phyloP scores from a whole-genome alignment of 768 basidiomycete species.

The Panaeolus papilionaceus region DNA sequence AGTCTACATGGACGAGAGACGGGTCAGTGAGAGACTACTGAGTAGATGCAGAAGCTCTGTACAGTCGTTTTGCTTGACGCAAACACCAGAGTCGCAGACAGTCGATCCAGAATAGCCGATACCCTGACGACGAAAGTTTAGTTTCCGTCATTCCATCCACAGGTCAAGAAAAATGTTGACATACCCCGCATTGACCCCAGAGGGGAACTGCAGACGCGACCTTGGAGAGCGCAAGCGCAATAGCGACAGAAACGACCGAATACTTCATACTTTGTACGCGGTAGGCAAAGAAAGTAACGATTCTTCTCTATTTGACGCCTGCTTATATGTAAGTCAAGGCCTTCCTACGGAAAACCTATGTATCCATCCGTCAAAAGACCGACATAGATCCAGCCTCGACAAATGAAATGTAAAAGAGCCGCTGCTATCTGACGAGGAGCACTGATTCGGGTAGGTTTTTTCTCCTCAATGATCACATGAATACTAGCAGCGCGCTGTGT shows the following conservation, averaged over 20 bases:
- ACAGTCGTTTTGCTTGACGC: slow-evolving; percentile 50
- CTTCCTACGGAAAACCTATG: not conserved
- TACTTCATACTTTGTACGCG: slow-evolving; percentile 3
- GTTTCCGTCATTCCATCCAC: not conserved
- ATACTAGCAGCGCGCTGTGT: not conserved
- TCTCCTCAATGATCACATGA: not conserved
- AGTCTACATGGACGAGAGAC: slow-evolving; percentile 37
- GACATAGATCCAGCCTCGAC: slow-evolving; percentile 6
- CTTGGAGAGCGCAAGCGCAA: slow-evolving; percentile 34
- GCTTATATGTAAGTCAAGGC: not conserved
- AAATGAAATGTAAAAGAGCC: not conserved
- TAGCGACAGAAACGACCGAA: slow-evolving; percentile 40
- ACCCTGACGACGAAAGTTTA: slow-evolving; percentile 36
- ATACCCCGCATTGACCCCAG: slow-evolving; percentile 59
- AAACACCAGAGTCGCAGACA: slow-evolving; percentile 50
- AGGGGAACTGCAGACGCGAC: slow-evolving; percentile 42
- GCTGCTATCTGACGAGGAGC: not conserved
- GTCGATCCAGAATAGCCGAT: slow-evolving; percentile 49
- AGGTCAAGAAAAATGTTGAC: slow-evolving; percentile 15
- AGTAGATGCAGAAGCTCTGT: not conserved
- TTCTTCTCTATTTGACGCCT: not conserved
- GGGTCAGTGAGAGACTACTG: not conserved
- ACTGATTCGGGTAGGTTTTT: not conserved
- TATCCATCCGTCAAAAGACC: slow-evolving; percentile 10
- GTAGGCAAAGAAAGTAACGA: not conserved